Evolutionary conservation across 768 basidiomycete genomes (phyloP), one percentile per base, ranked within the genome.

Genomic region (Pisolithus microcarpus): DNA sequence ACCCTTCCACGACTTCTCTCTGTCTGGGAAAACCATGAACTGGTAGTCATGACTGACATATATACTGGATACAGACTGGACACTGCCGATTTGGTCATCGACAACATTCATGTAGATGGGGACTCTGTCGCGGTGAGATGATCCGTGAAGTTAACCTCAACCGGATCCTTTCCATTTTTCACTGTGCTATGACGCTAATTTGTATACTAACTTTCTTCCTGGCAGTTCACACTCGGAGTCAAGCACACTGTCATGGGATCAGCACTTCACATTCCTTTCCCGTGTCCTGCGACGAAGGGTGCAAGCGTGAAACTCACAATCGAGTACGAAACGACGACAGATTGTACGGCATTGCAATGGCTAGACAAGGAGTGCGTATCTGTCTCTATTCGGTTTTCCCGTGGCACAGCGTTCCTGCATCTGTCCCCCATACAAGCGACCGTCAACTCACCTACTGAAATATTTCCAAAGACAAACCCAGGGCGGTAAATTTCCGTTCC

Each of bases 331-430:
- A 95, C 93, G 2, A 91, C 88, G 4, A 69, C 80, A 51, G 72
- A 76, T 8, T 82, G 81, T 61, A 84, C 82, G 1, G 91, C 93
- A 0, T 68, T 97, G 13, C 89, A 93, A 52, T 97, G 91, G 91
- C 75, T 95, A 9, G 82, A 79, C 19, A 85, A 90, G 63, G 82
- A 85, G 83, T 89, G 64, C 39, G 75, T 65, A 7, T 19, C 24
- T 52, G 39, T 15, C n/a, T 45, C 37, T 5, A 30, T 9, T 30
- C 30, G 30, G 2, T 7, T 21, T 2, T 44, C 26, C 7, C 21
- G 2, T 36, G 31, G 42, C 53, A 6, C 5, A 7, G 39, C n/a
- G 39, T 23, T 40, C 43, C 15, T 34, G 8, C 24, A 18, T 16
- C 38, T 30, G 10, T 42, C 11, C 46, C 9, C 19, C 26, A 11